Evolutionary conservation across 352 stramenopile species (phyloP).

Genomic region (Phytophthora sansomeana): DNA sequence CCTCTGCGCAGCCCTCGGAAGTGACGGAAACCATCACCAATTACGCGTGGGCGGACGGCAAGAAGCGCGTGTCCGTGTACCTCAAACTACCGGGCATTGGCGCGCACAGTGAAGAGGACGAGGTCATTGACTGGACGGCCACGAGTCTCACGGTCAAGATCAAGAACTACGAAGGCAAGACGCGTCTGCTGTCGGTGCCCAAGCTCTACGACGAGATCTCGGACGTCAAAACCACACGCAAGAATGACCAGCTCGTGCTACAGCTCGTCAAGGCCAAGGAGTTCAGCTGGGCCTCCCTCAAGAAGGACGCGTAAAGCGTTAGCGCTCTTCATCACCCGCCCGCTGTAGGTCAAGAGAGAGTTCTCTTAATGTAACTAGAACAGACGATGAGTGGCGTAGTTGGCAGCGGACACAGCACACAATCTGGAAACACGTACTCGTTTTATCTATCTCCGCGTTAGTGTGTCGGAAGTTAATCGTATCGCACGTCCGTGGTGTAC

Average conservation of each 20-base stretch:
- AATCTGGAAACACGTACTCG: slow-evolving; percentile 35
- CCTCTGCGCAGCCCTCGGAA: slow-evolving; percentile 44
- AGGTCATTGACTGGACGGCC: slow-evolving; percentile 72
- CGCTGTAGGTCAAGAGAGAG: neutral
- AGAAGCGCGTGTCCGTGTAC: slow-evolving; percentile 85
- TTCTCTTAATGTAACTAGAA: slow-evolving; percentile 36
- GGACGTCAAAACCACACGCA: slow-evolving; percentile 81
- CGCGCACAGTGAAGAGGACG: slow-evolving; percentile 65
- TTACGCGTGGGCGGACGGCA: slow-evolving; percentile 86
- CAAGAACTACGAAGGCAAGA: slow-evolving; percentile 74
- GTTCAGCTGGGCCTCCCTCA: slow-evolving; percentile 82
- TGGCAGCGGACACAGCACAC: slow-evolving; percentile 8
- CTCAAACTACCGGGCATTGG: slow-evolving; percentile 75
- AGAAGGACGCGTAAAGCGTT: slow-evolving; percentile 74
- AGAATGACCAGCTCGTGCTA: slow-evolving; percentile 84
- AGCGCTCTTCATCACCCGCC: neutral
- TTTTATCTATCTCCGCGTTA: slow-evolving; percentile 32
- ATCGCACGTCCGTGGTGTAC: slow-evolving; percentile 84
- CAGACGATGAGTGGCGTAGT: slow-evolving; percentile 28
- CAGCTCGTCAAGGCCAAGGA: slow-evolving; percentile 82
- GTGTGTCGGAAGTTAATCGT: slow-evolving; percentile 31
- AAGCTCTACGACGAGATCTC: slow-evolving; percentile 87
- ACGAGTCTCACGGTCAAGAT: slow-evolving; percentile 67
- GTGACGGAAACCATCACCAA: slow-evolving; percentile 67
- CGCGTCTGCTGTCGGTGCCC: slow-evolving; percentile 63